Conservation (phyloP, 176 grass and related monocot genomes). For the Musa beccarii region DNA sequence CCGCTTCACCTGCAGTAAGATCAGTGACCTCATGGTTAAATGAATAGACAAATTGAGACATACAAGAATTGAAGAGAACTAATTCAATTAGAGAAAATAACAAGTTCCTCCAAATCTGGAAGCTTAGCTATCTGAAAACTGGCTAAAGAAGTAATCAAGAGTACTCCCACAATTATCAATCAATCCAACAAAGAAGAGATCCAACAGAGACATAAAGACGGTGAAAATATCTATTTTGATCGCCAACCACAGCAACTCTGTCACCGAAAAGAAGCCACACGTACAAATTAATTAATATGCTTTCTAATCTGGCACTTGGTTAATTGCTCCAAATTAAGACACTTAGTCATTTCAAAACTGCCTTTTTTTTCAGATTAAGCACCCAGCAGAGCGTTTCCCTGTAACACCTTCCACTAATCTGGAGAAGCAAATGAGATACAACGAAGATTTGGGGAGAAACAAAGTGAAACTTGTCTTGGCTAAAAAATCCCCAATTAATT, state of each 20-base stretch:
- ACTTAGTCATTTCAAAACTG: background rate
- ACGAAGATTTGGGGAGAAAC: background rate
- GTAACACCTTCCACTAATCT: background rate
- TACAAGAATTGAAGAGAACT: background rate
- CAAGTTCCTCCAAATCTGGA: too few species aligned
- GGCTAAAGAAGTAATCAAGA: conserved; percentile 1
- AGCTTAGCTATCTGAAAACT: background rate
- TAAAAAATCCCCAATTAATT: background rate
- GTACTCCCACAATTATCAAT: background rate
- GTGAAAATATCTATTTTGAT: background rate
- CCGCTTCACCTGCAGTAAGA: background rate
- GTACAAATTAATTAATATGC: background rate
- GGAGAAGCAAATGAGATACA: background rate
- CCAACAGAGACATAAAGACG: background rate
- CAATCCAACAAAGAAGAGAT: background rate
- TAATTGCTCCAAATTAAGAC: conserved; percentile 7
- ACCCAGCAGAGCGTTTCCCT: background rate
- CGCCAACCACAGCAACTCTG: background rate
- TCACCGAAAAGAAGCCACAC: background rate
- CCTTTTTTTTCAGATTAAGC: background rate
- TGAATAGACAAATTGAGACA: background rate
- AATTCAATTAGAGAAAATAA: background rate
- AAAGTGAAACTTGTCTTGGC: background rate
- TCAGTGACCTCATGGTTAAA: background rate
- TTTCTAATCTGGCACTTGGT: background rate